Evolutionary conservation across 83 land plant genomes (phyloP), one percentile per base, ranked within the genome.

Genomic region (Thuja plicata): DNA sequence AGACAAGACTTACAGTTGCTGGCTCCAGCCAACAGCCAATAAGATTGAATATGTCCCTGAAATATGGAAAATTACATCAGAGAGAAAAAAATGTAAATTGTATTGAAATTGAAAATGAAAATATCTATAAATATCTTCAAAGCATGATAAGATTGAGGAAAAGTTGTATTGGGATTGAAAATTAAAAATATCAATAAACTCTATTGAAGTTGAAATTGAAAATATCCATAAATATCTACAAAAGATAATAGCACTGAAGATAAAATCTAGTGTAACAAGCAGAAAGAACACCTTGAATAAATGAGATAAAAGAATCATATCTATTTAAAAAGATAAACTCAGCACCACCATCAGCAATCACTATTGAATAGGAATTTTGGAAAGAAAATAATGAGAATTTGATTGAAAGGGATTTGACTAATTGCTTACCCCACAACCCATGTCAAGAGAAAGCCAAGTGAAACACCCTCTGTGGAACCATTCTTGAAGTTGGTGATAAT

Each of bases 1-100:
- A 43, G 30, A 3, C 4, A 83, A 11, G 2, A 30, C 89, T 83
- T 85, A 88, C 45, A 81, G 88, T 88, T 54, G 70, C 88, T 82
- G 88, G 88, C 43, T 88, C 89, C 70, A 88, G 46, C 37, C 45
- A 55, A 88, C 89, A 88, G 12, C 88, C 89, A 19, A 79, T 55
- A 41, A 88, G 54, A 86, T 88, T 88, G 87, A 88, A 88, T 10
- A 88, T 37, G 38, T 88, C 89, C 73, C 88, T 85, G 60, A 16
- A 50, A 50, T 50, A 2, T 50, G 54, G 15, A 50, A 50, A 11
- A 50, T 50, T 12, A 50, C 12, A 50, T 50, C 12, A 50, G 8
- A 46, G 9, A 46, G 8, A 46, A 46, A 46, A n/a, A n/a, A n/a
- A n/a, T n/a, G 3, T 1, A 41, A 41, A 41, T 50, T 11, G 52